Conservation (phyloP, 345 rosid species). For the Eucalyptus fibrosa region DNA sequence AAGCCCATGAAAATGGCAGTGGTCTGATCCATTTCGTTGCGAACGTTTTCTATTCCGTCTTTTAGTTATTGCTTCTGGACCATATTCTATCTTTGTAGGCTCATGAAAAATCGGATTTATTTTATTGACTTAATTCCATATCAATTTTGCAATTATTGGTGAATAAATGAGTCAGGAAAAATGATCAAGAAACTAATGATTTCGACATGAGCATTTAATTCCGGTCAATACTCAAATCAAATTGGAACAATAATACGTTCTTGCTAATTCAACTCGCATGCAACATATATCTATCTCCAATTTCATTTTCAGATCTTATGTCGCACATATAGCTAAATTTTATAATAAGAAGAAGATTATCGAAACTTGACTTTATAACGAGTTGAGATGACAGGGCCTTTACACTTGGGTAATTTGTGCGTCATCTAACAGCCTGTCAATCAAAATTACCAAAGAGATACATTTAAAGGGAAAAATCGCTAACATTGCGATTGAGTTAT, state of each 20-base stretch:
- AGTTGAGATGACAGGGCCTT: neutral
- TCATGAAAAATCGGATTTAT: neutral
- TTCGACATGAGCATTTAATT: neutral
- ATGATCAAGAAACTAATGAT: neutral
- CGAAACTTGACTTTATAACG: neutral
- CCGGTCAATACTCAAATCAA: neutral
- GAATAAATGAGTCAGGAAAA: neutral
- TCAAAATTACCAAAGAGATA: neutral
- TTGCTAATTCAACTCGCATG: neutral
- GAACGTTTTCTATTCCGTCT: neutral
- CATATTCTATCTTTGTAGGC: neutral
- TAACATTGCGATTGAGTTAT: fast-evolving
- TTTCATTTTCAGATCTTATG: neutral
- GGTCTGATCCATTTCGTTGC: neutral
- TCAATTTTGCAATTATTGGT: neutral
- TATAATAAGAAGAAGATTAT: neutral
- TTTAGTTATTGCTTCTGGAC: neutral
- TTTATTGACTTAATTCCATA: neutral
- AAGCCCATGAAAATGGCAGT: neutral
- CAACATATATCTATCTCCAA: neutral
- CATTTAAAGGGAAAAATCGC: neutral
- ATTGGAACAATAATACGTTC: neutral
- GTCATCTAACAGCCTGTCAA: neutral
- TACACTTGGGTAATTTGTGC: neutral
- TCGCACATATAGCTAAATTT: fast-evolving